Percentiles rank a stretch among this genome's conserved stretches.
phyloP scores from a whole-genome alignment of 2,329 filamentous ascomycete species.

The Exserohilum rostratum region DNA sequence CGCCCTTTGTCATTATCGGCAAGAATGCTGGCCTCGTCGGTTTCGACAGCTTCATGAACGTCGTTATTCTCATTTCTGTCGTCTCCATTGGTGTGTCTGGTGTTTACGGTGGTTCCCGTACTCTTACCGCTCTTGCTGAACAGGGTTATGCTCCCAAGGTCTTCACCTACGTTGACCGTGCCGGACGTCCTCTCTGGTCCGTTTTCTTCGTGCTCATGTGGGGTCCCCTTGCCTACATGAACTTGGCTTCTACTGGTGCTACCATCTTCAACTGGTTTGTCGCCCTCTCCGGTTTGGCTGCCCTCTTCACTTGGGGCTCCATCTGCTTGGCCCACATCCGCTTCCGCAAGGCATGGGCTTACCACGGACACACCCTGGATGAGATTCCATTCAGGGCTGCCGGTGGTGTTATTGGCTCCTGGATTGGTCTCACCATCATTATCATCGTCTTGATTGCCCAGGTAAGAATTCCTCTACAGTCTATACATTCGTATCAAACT shows the following conservation, averaged over 20 bases:
- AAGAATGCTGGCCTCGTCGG: constrained; percentile 64
- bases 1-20: constrained; percentile 71
- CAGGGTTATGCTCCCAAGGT: constrained; percentile 74
- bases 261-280: constrained; percentile 77
- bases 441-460: constrained; percentile 49
- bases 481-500: not conserved
- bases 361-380: constrained; percentile 49
- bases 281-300: constrained; percentile 73
- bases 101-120: constrained; percentile 64
- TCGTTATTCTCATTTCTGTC: constrained; percentile 67
- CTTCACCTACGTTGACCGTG: constrained; percentile 80
- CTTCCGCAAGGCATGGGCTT: constrained; percentile 67
- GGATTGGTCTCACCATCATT: constrained; percentile 49
- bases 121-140: constrained; percentile 60
- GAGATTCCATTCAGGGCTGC: constrained; percentile 54
- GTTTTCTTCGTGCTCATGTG: constrained; percentile 71
- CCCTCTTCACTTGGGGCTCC: constrained; percentile 79
- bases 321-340: constrained; percentile 93
- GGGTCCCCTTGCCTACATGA: constrained; percentile 77
- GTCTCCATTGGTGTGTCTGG: constrained; percentile 65
- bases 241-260: constrained; percentile 54
- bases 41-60: constrained; percentile 71
- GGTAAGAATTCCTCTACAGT: constrained; percentile 25
- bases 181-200: constrained; percentile 77
- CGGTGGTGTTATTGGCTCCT: constrained; percentile 51